phyloP scores from a whole-genome alignment of 768 basidiomycete species.

The Lactarius deliciosus region DNA sequence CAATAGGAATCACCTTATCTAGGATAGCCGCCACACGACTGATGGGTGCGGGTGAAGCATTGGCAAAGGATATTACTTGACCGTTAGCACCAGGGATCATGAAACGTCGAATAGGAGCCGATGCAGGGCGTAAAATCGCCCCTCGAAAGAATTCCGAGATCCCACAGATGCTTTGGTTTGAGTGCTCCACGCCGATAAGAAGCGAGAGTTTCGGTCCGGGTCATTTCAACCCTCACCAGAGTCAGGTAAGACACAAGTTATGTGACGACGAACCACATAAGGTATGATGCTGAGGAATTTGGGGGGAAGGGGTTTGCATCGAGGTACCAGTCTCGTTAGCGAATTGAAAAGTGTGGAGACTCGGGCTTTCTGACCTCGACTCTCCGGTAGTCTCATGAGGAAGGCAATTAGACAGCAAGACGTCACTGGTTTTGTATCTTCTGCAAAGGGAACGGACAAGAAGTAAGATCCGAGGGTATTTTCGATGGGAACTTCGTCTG shows the following conservation, averaged over 20 bases:
- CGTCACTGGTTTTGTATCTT: slow-evolving; percentile 1
- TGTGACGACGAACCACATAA: not conserved
- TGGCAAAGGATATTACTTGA: slow-evolving; percentile 1
- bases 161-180: not conserved
- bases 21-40: not conserved
- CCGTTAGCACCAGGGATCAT: not conserved
- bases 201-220: not conserved
- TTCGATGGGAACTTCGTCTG: slow-evolving; percentile 10
- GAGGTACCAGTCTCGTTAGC: not conserved
- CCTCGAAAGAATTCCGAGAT: slow-evolving; percentile 3
- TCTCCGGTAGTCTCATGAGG: not conserved
- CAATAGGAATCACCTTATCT: slow-evolving; percentile 4
- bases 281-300: too few species aligned
- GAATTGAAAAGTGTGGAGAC: slow-evolving; percentile 1
- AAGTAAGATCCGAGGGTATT: slow-evolving; percentile 1
- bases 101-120: slow-evolving; percentile 1
- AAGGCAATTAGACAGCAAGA: not conserved
- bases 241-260: not conserved
- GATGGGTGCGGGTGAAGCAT: not conserved
- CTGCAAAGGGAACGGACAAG: slow-evolving; percentile 1
- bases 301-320: not conserved
- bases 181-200: not conserved
- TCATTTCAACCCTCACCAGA: not conserved
- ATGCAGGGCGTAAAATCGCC: slow-evolving; percentile 1
- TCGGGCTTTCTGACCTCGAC: not conserved